A percentile compares a stretch with the other conserved stretches of the same genome.
These are phyloP conservation scores for Vicia villosa DNA, from an alignment of 306 rosid species.

Conservation along the genomic window DNA sequence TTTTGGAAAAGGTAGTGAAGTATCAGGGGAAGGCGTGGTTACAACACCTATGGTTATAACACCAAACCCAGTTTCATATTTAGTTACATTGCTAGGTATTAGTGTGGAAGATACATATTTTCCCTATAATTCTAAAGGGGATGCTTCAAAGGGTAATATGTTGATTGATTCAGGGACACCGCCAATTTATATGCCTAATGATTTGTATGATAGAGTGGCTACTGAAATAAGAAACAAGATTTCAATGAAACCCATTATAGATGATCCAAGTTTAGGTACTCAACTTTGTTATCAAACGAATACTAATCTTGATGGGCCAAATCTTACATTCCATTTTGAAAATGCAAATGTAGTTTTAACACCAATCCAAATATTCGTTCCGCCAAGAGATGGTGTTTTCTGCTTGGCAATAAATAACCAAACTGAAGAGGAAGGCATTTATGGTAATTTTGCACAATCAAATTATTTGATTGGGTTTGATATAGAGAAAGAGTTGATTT, in stretches of 20 bases:
- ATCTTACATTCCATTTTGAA: neutral
- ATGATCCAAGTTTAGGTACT: neutral
- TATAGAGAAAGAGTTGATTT: constrained; percentile 26
- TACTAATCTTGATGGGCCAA: neutral
- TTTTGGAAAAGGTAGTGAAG: constrained; percentile 49
- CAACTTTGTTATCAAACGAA: neutral
- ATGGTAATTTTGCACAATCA: constrained; percentile 46
- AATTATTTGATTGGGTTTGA: constrained; percentile 52
- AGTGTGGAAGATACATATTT: constrained; percentile 41
- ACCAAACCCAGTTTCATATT: constrained; percentile 26
- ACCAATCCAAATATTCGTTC: constrained; percentile 35
- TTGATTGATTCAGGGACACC: too few species aligned
- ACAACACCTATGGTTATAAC: constrained; percentile 26
- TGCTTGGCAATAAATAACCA: neutral
- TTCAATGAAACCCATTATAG: constrained; percentile 21
- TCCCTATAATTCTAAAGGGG: constrained; percentile 14
- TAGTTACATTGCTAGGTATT: constrained; percentile 46
- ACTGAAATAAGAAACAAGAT: constrained; percentile 32
- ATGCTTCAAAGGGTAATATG: too few species aligned
- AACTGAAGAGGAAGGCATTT: neutral
- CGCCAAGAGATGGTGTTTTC: constrained; percentile 39
- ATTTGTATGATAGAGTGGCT: constrained; percentile 35
- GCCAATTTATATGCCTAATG: constrained; percentile 28
- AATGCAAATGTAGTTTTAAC: neutral
- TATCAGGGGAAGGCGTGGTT: constrained; percentile 40